A percentile compares a stretch with the other conserved stretches of the same genome.
phyloP scores from a whole-genome alignment of 345 rosid genomes.

The Viola odorata region DNA sequence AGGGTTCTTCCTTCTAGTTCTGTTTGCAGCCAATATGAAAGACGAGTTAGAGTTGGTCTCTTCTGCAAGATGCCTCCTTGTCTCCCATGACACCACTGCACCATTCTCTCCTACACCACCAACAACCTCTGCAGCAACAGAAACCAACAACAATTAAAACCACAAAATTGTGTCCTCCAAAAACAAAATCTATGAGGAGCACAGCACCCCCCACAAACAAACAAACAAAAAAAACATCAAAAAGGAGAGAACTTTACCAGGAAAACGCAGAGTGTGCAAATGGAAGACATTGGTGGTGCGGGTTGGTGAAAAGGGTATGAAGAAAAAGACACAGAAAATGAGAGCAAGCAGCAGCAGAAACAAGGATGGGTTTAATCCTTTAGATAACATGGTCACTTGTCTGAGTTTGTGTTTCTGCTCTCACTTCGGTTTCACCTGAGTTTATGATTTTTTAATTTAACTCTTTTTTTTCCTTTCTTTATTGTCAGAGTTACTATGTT shows the following conservation, averaged over 20 bases:
- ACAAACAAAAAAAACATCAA: not conserved
- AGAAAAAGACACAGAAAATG: constrained; percentile 4
- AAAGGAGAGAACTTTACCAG: not conserved
- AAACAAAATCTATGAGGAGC: no score
- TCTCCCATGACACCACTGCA: constrained; percentile 31
- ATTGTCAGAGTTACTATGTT: no score
- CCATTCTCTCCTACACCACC: constrained; percentile 11
- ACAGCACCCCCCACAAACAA: no score
- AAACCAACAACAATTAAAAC: not conserved
- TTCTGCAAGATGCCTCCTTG: constrained; percentile 54
- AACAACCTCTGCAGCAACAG: constrained; percentile 5
- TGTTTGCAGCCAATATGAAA: constrained; percentile 15
- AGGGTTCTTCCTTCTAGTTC: constrained; percentile 45
- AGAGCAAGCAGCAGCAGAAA: constrained; percentile 3
- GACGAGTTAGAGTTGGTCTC: not conserved
- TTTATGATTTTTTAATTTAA: no score
- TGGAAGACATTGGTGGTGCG: not conserved
- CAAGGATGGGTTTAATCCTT: constrained; percentile 5
- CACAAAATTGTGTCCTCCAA: no score
- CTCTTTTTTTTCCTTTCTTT: no score
- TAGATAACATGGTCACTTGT: not conserved
- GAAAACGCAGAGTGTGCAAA: constrained; percentile 3
- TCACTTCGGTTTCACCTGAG: not conserved
- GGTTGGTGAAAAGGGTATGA: constrained; percentile 5
- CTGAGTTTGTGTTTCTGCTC: not conserved